Conservation (phyloP, 768 basidiomycete genomes). For the Calocera viscosa region DNA sequence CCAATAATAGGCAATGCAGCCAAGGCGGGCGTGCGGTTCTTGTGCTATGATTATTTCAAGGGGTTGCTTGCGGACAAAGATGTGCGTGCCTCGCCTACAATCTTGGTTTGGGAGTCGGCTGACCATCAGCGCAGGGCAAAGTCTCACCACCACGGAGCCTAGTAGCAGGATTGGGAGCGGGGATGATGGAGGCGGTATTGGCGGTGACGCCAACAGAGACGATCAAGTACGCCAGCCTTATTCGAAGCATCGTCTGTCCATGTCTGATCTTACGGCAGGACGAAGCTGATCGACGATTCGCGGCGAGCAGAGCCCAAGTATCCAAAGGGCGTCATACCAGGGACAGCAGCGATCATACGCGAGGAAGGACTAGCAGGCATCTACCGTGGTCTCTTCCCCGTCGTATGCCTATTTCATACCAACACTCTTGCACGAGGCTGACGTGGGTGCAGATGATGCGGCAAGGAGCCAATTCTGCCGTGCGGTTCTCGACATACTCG, state of each 20-base stretch:
- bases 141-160: slow-evolving; percentile 76
- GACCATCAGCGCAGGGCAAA: slow-evolving; percentile 52
- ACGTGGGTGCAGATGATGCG: slow-evolving; percentile 64
- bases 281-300: slow-evolving; percentile 91
- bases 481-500: slow-evolving; percentile 89
- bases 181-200: slow-evolving; percentile 81
- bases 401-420: slow-evolving; percentile 41
- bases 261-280: slow-evolving; percentile 38
- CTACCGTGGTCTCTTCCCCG: slow-evolving; percentile 86
- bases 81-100: slow-evolving; percentile 34
- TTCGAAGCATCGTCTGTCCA: neutral
- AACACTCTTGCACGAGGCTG: neutral
- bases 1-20: slow-evolving; percentile 80
- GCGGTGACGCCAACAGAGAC: slow-evolving; percentile 97
- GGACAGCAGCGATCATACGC: slow-evolving; percentile 61
- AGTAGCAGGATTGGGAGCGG: slow-evolving; percentile 47
- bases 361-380: slow-evolving; percentile 69
- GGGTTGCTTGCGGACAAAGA: slow-evolving; percentile 64
- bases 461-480: slow-evolving; percentile 94
- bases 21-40: slow-evolving; percentile 93
- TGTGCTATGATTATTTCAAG: slow-evolving; percentile 92
- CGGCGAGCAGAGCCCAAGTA: slow-evolving; percentile 76
- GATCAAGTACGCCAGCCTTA: slow-evolving; percentile 61
- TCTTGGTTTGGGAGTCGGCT: neutral
- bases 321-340: slow-evolving; percentile 67